These are phyloP conservation scores for Pseudogymnoascus sp. DNA, from an alignment of 2,329 filamentous ascomycete genomes.

Conservation along the genomic window DNA sequence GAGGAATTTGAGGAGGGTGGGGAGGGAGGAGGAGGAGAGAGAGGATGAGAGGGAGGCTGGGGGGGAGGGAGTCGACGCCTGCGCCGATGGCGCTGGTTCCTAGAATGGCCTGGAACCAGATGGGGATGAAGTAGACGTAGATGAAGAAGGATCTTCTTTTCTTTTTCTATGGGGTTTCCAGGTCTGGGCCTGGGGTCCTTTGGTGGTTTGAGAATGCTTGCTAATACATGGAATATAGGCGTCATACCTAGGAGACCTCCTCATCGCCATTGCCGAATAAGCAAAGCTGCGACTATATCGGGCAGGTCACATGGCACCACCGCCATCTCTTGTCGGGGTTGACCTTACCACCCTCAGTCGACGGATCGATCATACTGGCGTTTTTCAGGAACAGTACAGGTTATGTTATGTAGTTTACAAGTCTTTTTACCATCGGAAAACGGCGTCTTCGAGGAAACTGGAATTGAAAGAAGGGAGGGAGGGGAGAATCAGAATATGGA, in stretches of 20 bases:
- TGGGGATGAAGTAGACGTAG: constrained; percentile 35
- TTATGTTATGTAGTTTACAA: neutral
- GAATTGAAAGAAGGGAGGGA: neutral
- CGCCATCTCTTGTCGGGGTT: no score
- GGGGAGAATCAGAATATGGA: neutral
- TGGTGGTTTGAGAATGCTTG: neutral
- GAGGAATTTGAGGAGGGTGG: constrained; percentile 55
- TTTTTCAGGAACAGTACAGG: neutral
- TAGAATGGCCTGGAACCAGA: constrained; percentile 40
- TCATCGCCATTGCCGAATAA: neutral
- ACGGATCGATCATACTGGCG: neutral
- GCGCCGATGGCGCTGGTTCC: constrained; percentile 34
- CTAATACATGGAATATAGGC: neutral
- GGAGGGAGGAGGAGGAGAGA: constrained; percentile 47
- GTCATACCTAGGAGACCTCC: neutral
- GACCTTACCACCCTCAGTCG: neutral
- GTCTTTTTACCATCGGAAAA: neutral
- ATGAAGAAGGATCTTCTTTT: constrained; percentile 26
- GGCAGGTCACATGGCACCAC: no score
- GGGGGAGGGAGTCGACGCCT: constrained; percentile 36
- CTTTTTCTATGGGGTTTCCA: no score
- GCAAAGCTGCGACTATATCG: neutral
- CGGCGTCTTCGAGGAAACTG: neutral
- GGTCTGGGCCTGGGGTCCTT: no score
- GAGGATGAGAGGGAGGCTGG: constrained; percentile 45